These are phyloP conservation scores for Dactylellina leptospora DNA, from an alignment of 2,329 filamentous ascomycete species.

Conservation along the genomic window DNA sequence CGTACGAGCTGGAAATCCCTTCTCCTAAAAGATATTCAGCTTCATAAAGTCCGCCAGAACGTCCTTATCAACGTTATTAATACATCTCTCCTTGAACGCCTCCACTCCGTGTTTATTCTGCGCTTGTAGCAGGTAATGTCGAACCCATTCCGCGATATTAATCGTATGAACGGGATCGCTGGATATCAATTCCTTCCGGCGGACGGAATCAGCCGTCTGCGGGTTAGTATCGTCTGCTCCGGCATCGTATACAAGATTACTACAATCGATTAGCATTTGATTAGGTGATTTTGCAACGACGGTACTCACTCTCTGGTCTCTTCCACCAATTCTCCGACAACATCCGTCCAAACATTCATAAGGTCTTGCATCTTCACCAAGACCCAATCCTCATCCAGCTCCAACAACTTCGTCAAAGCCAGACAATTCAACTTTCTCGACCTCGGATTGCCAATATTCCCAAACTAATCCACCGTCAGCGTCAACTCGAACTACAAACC, in stretches of 20 bases:
- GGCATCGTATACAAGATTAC: conserved; percentile 54
- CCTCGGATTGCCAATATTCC: conserved; percentile 56
- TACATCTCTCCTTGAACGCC: conserved; percentile 73
- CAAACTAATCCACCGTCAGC: conserved; percentile 49
- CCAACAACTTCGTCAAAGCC: conserved; percentile 75
- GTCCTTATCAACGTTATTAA: conserved; percentile 77
- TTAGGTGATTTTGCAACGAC: conserved; percentile 58
- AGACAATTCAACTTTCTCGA: conserved; percentile 73
- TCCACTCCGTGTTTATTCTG: conserved; percentile 71
- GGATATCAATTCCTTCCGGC: conserved; percentile 61
- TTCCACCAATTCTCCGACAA: conserved; percentile 73
- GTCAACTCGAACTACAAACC: background rate
- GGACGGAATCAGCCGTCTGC: conserved; percentile 50
- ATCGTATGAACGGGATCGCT: conserved; percentile 75
- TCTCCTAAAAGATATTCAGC: conserved; percentile 38
- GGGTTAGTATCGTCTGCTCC: conserved; percentile 40
- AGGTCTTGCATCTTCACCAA: conserved; percentile 74
- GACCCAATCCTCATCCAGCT: conserved; percentile 69
- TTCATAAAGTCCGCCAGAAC: conserved; percentile 72
- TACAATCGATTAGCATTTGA: conserved; percentile 3
- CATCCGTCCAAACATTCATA: conserved; percentile 77
- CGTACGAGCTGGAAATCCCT: background rate
- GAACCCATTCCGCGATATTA: conserved; percentile 71
- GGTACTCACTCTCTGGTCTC: conserved; percentile 65
- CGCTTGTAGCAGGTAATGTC: conserved; percentile 68